A percentile compares a stretch with the other conserved stretches of the same genome.
These are phyloP conservation scores for Azolla pinnata DNA, from an alignment of 75 land plant genomes.

Conservation along the genomic window DNA sequence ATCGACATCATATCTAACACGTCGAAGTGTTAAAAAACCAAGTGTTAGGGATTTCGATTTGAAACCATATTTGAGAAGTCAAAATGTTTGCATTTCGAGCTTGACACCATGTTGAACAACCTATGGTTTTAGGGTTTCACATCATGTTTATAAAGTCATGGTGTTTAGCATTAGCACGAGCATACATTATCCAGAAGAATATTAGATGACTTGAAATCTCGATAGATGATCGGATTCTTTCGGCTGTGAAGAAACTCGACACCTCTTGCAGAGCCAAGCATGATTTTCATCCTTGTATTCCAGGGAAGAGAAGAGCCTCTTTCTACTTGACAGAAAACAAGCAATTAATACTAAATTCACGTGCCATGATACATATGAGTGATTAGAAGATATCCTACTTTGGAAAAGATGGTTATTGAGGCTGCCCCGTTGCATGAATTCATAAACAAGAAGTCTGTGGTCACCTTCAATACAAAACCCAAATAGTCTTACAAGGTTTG, in stretches of 20 bases:
- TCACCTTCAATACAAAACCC: conserved; percentile 46
- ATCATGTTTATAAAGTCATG: no score
- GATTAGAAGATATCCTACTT: conserved; percentile 17
- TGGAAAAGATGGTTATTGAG: conserved; percentile 42
- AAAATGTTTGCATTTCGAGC: no score
- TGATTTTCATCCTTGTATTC: conserved; percentile 2
- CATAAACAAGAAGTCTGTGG: conserved; percentile 44
- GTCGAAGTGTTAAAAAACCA: no score
- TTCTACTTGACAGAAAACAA: no score
- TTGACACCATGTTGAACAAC: no score
- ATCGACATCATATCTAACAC: no score
- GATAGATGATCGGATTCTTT: conserved; percentile 3
- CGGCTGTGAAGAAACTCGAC: background rate
- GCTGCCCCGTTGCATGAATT: conserved; percentile 47
- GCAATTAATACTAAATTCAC: background rate
- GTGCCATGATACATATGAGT: background rate
- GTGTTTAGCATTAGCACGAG: no score
- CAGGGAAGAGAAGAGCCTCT: no score
- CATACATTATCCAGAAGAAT: conserved; percentile 8
- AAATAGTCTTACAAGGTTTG: conserved; percentile 34
- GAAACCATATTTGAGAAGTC: no score
- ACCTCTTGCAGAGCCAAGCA: conserved; percentile 1
- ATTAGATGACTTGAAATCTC: conserved; percentile 12
- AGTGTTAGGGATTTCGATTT: no score
- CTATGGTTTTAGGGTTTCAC: no score